Evolutionary conservation across 805 yeast species (phyloP).

Genomic region (Saccharomycopsis sp.): DNA sequence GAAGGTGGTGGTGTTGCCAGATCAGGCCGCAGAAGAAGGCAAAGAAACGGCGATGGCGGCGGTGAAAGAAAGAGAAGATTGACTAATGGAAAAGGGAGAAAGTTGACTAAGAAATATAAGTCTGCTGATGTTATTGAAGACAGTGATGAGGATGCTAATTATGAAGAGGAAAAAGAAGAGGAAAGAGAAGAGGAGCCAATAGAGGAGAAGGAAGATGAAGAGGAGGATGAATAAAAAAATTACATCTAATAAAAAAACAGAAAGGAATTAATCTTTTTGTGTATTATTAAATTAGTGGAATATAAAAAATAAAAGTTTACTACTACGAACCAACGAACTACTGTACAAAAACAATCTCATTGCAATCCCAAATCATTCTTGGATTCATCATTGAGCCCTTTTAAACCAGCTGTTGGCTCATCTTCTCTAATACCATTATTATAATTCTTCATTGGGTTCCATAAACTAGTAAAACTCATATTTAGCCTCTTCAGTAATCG

Average conservation of each 20-base stretch:
- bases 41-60: not conserved
- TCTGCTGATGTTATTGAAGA: not conserved
- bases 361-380: slow-evolving; percentile 12
- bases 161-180: slow-evolving; percentile 25
- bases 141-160: slow-evolving; percentile 17
- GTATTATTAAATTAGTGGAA: too few species aligned
- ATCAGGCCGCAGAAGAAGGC: slow-evolving; percentile 1
- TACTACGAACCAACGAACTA: not conserved
- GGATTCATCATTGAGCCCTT: slow-evolving; percentile 5
- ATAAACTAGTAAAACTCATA: slow-evolving; percentile 10
- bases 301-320: not conserved
- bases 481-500: slow-evolving; percentile 6
- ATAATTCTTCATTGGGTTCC: slow-evolving; percentile 9
- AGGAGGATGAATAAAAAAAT: slow-evolving; percentile 15
- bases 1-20: not conserved
- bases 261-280: not conserved
- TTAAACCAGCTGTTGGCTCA: not conserved
- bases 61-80: slow-evolving; percentile 1
- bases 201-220: slow-evolving; percentile 24
- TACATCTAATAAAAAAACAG: not conserved
- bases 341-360: not conserved
- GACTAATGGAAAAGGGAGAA: not conserved
- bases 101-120: slow-evolving; percentile 2
- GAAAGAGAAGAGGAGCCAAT: slow-evolving; percentile 21
- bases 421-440: not conserved